Evolutionary conservation across 768 basidiomycete genomes (phyloP).

Genomic region (Mycena floridula): DNA sequence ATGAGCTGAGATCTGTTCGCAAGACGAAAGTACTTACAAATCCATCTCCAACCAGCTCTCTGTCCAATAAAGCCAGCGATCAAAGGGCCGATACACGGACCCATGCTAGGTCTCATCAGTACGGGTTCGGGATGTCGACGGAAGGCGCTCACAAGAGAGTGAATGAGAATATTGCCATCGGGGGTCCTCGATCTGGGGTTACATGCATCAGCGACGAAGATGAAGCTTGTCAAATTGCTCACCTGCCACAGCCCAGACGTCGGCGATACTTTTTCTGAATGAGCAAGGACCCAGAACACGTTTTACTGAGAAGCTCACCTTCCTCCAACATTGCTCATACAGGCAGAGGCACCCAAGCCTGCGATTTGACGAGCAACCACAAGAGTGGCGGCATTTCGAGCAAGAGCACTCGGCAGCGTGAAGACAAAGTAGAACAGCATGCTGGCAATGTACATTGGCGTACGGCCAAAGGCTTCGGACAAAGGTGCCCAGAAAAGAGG

Average conservation of each 20-base stretch:
- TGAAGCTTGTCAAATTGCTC: too few relatives aligned
- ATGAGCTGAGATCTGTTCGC: background rate
- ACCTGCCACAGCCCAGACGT: conserved; percentile 36
- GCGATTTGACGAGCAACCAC: conserved; percentile 38
- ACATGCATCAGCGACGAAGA: too few relatives aligned
- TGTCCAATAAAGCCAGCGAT: conserved; percentile 42
- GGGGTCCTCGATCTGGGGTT: conserved; percentile 37
- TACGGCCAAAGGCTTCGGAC: conserved; percentile 31
- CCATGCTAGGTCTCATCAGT: conserved; percentile 23
- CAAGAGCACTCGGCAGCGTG: conserved; percentile 39
- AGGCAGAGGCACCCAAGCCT: conserved; percentile 36
- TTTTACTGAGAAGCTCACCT: conserved; percentile 19
- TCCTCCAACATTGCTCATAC: conserved; percentile 40
- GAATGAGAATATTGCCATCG: conserved; percentile 42
- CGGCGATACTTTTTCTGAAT: conserved; percentile 24
- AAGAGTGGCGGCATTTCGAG: conserved; percentile 36
- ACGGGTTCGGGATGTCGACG: background rate
- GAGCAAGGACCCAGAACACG: background rate
- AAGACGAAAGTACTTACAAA: conserved; percentile 23
- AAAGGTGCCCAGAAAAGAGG: conserved; percentile 36
- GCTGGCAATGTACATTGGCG: conserved; percentile 28
- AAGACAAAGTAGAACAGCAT: conserved; percentile 39
- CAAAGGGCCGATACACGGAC: conserved; percentile 44
- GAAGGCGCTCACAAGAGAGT: conserved; percentile 33
- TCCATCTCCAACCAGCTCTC: conserved; percentile 39